Conservation (phyloP, 495 filamentous ascomycete genomes). For the Hypoxylon rickii region DNA sequence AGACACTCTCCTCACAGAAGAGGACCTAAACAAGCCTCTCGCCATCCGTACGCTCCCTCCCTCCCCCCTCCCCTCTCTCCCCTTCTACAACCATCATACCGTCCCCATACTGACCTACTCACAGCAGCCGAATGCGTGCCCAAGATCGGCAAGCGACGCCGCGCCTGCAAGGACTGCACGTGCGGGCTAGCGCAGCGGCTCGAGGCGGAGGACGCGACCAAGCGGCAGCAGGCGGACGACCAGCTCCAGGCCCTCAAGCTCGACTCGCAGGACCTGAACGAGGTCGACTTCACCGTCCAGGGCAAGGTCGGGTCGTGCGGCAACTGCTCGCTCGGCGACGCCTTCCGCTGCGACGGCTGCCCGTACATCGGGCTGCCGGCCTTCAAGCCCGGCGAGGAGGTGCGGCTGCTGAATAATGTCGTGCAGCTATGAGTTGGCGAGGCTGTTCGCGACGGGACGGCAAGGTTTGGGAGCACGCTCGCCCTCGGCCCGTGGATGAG, state of each 20-base stretch:
- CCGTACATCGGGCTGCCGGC: conserved; percentile 92
- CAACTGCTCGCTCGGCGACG: conserved; percentile 91
- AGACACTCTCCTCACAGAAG: conserved; percentile 79
- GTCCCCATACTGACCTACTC: no score
- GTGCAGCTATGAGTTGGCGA: conserved; percentile 81
- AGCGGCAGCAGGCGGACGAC: conserved; percentile 60
- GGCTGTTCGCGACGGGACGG: no score
- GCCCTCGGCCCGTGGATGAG: no score
- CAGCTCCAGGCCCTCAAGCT: conserved; percentile 69
- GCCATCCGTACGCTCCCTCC: conserved; percentile 82
- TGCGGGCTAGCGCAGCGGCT: conserved; percentile 83
- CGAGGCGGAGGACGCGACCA: conserved; percentile 77
- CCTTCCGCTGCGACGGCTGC: conserved; percentile 78
- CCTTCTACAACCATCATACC: no score
- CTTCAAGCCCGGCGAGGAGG: conserved; percentile 96
- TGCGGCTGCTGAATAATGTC: conserved; percentile 80
- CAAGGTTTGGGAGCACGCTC: no score
- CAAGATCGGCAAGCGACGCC: conserved; percentile 79
- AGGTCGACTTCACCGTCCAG: conserved; percentile 94
- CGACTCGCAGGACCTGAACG: conserved; percentile 73
- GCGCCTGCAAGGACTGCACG: conserved; percentile 97
- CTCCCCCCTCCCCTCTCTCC: no score
- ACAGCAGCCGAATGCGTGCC: conserved; percentile 82
- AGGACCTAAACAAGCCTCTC: conserved; percentile 73
- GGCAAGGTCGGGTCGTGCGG: conserved; percentile 94